phyloP scores from a whole-genome alignment of 306 rosid species.

The Begonia peltatifolia region DNA sequence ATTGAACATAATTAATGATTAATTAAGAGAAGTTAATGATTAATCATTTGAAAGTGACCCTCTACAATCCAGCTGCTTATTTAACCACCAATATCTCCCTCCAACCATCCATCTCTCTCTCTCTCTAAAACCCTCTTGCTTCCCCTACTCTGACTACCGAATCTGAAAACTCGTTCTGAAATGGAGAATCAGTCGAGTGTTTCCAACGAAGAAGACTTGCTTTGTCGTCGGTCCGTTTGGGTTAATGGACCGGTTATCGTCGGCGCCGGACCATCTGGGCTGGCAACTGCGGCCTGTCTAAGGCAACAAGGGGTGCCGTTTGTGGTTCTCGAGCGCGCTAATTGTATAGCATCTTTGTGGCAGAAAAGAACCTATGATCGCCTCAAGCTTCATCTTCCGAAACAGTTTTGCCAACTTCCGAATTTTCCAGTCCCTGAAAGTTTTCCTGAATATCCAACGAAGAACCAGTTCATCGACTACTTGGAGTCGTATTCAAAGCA shows the following conservation, averaged over 20 bases:
- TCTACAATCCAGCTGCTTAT: no score
- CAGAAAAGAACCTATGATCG: constrained; percentile 80
- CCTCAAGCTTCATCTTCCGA: constrained; percentile 86
- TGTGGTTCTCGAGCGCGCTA: constrained; percentile 59
- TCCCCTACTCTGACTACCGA: no score
- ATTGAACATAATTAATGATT: no score
- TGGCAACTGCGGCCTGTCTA: constrained; percentile 95
- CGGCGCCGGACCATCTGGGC: constrained; percentile 93
- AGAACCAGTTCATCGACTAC: constrained; percentile 64
- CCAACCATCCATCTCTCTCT: constrained; percentile 2
- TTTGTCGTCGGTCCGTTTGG: constrained; percentile 54
- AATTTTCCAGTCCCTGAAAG: constrained; percentile 66
- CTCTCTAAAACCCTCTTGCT: background rate
- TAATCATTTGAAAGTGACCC: no score
- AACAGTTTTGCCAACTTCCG: constrained; percentile 81
- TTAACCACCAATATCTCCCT: background rate
- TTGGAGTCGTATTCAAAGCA: constrained; percentile 55
- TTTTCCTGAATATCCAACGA: constrained; percentile 81
- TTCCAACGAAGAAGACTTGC: constrained; percentile 30
- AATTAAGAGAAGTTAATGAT: no score
- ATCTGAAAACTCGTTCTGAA: constrained; percentile 1
- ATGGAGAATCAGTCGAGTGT: constrained; percentile 63
- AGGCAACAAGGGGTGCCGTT: constrained; percentile 80
- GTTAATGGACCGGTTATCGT: constrained; percentile 80
- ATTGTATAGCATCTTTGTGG: constrained; percentile 92